phyloP scores from a whole-genome alignment of 257 asterid genomes.

The Paulownia fortunei region DNA sequence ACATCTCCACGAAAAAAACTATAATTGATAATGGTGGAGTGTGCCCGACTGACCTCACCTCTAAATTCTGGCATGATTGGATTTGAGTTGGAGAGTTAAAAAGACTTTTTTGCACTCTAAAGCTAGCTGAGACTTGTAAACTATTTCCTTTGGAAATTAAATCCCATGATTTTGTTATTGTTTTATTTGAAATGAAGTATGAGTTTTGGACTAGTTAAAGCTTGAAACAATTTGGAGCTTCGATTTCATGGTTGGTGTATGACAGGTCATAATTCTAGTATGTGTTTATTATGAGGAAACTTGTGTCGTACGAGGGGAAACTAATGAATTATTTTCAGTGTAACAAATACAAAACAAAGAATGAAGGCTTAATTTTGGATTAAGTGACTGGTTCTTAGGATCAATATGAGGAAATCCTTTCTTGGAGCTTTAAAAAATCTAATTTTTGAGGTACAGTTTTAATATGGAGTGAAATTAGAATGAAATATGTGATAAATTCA shows the following conservation, averaged over 20 bases:
- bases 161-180: not conserved
- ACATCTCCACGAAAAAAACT: not conserved
- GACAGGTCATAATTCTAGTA: conserved; percentile 25
- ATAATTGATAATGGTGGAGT: not conserved
- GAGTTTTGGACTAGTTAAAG: not conserved
- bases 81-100: not conserved
- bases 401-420: not conserved
- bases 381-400: not conserved
- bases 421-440: not conserved
- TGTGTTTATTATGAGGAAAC: conserved; percentile 6
- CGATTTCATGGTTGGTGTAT: conserved; percentile 27
- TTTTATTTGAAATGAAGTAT: not conserved
- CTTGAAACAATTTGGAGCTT: not conserved
- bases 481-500: too few relatives aligned
- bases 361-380: not conserved
- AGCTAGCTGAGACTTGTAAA: not conserved
- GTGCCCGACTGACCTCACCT: not conserved
- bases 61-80: conserved; percentile 7
- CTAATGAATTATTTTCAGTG: not conserved
- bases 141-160: not conserved
- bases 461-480: too few relatives aligned
- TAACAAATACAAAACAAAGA: not conserved
- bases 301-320: not conserved
- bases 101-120: not conserved
- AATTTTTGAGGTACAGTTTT: too few relatives aligned